Evolutionary conservation across 306 rosid genomes (phyloP), one percentile per base, ranked within the genome.

Genomic region (Fagus crenata): DNA sequence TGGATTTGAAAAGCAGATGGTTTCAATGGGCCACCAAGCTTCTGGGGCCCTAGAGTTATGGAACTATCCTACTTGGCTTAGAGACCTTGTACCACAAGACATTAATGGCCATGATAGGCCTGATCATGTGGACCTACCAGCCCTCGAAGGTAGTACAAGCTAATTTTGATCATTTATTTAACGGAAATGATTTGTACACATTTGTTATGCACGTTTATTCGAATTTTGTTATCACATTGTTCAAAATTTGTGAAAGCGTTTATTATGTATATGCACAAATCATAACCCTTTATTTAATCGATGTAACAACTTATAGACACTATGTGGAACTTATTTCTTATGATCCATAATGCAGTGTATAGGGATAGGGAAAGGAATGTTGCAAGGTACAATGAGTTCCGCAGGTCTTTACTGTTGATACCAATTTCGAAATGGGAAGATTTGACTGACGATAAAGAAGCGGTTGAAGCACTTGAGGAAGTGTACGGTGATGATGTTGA

Each of bases 1-100:
- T 69, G 93, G 93, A 59, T 64, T 87, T 76, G 73, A 22, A 18
- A 82, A 54, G 6, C 85, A 82, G 40, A 58, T 89, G 46, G 91
- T 89, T n/a, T 87, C 93, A 18, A 89, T 89, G 93, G 93, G 93
- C 39, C 91, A 89, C 79, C 93, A 89, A 80, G 84, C 93, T 49
- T 85, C 85, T 77, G 93, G 87, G 1, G 86, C 90, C 6, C 59
- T 89, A 0, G 91, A 87, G 78, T 90, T 84, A 49, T 84, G 85
- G 88, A 89, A 89, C 73, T 87, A 89, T 33, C 93, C 93, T 22
- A 0, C 54, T n/a, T 89, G 49, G 61, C 41, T 85, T 0, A 87
- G 93, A 43, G 82, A 89, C 15, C 58, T 89, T 0, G 51, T 87
- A 2, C 58, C 90, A 33, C 93, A 87, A 0, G 85, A 89, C 1